A percentile compares a stretch with the other conserved stretches of the same genome.
These are phyloP conservation scores for Ophiostoma montium DNA, from an alignment of 2,329 filamentous ascomycete species.

Conservation along the genomic window DNA sequence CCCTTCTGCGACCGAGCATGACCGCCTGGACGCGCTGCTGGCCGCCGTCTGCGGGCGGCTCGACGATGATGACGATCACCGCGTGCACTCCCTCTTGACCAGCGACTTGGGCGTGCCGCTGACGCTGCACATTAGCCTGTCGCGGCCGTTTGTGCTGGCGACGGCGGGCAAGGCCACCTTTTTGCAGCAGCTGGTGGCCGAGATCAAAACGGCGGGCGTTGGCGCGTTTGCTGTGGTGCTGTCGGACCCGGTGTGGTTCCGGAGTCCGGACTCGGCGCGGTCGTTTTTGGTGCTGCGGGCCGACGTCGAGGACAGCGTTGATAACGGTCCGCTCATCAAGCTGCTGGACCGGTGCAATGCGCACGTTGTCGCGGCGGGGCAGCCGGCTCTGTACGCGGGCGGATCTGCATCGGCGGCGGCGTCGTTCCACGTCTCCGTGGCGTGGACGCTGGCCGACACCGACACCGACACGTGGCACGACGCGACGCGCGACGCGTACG, in stretches of 20 bases:
- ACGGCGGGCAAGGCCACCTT: constrained; percentile 62
- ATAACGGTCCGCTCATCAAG: constrained; percentile 39
- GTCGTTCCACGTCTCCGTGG: constrained; percentile 79
- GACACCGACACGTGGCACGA: constrained; percentile 30
- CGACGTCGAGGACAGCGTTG: constrained; percentile 10
- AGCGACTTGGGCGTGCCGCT: constrained; percentile 65
- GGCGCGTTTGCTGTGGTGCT: constrained; percentile 26
- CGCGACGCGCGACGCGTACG: constrained; percentile 22
- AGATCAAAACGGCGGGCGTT: constrained; percentile 21
- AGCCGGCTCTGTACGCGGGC: constrained; percentile 55
- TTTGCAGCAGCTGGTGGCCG: constrained; percentile 35
- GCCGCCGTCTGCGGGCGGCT: constrained; percentile 5
- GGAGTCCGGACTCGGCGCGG: constrained; percentile 45
- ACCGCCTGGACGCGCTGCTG: not conserved
- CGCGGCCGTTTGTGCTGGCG: constrained; percentile 60
- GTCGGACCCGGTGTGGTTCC: constrained; percentile 32
- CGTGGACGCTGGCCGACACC: constrained; percentile 52
- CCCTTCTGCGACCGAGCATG: constrained; percentile 23
- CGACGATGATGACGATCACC: constrained; percentile 33
- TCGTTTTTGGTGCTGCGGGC: constrained; percentile 75
- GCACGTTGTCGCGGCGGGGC: constrained; percentile 42
- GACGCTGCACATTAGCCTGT: constrained; percentile 84
- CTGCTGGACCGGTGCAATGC: constrained; percentile 57
- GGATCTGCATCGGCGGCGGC: not conserved
- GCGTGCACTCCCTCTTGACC: constrained; percentile 54